Evolutionary conservation across 805 yeast species (phyloP), one percentile per base, ranked within the genome.

Genomic region (Pichia occidentalis): DNA sequence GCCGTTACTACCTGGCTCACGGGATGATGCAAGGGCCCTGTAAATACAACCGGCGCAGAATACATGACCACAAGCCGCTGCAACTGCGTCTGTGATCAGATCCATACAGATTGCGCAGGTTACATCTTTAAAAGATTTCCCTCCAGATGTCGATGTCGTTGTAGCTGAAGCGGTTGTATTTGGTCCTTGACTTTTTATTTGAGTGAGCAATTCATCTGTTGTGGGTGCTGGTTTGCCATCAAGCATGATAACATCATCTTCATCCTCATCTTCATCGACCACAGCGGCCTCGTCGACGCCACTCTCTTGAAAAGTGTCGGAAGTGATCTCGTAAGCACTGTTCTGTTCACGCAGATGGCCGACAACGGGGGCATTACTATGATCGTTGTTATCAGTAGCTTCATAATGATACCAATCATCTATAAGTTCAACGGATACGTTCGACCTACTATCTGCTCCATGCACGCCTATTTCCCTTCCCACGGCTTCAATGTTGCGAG

Each of bases 21-120:
- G 68, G 26, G 74, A 74, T 48, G 63, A 65, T 10, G 72, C 69
- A 24, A 71, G 67, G 53, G 69, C 70, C 43, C 63, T 59, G 43
- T 70, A 75, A 4, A 71, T 59, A 50, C 81, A 76, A 20, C 67
- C 68, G 5, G 67, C 60, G 48, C 82, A 76, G 47, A 68, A 75
- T 3, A 71, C 57, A 51, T 76, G 82, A 0, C 82, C 82, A 55
- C 82, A 76, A 0, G 72, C 70, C 4, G 75, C 62, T 13, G 69
- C 68, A 22, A 67, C 63, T 2, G 78, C 68, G 6, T 59, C 48
- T 12, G 60, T 66, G 3, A 77, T 75, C 4, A 68, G 63, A 7
- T 74, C 80, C 50, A 75, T 67, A 37, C 82, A 76, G 16, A 76
- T 69, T 0, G 78, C 76, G 50, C 82, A 75, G 23, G 53, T 55